phyloP scores from a whole-genome alignment of 139 green algal species.

The Chlamydomonas incerta region DNA sequence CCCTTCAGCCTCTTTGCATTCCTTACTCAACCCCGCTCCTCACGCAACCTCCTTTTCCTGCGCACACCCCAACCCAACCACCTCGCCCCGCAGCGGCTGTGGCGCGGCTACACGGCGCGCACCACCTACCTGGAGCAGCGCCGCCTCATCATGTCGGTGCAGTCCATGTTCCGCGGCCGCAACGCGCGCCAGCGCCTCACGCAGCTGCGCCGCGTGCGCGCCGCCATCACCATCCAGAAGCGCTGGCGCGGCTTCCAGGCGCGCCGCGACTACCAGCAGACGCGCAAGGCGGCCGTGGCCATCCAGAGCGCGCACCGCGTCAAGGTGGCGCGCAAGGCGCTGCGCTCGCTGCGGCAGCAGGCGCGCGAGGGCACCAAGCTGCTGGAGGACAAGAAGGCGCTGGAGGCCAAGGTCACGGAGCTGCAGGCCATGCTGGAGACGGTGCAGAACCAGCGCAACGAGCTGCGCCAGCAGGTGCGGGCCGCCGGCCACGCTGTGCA shows the following conservation, averaged over 20 bases:
- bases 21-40: background rate
- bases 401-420: slow-evolving; percentile 84
- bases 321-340: slow-evolving; percentile 52
- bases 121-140: slow-evolving; percentile 41
- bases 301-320: slow-evolving; percentile 46
- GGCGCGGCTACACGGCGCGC: slow-evolving; percentile 69
- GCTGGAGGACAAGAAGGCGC: slow-evolving; percentile 90
- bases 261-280: background rate
- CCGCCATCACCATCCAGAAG: slow-evolving; percentile 45
- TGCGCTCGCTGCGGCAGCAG: slow-evolving; percentile 65
- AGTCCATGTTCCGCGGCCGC: slow-evolving; percentile 63
- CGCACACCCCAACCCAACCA: too few species aligned
- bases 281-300: slow-evolving; percentile 25
- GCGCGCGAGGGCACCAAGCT: slow-evolving; percentile 86
- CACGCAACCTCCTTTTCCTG: too few species aligned
- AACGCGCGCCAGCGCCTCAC: slow-evolving; percentile 52
- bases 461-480: slow-evolving; percentile 77
- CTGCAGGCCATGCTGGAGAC: slow-evolving; percentile 79
- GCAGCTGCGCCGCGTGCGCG: slow-evolving; percentile 44
- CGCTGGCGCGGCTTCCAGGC: slow-evolving; percentile 44
- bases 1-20: too few species aligned
- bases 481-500: too few species aligned
- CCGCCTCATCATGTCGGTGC: slow-evolving; percentile 55
- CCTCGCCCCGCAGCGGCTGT: slow-evolving; percentile 78
- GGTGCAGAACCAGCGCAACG: slow-evolving; percentile 87